Conservation (phyloP, 768 basidiomycete species). For the Boletus edulis region DNA sequence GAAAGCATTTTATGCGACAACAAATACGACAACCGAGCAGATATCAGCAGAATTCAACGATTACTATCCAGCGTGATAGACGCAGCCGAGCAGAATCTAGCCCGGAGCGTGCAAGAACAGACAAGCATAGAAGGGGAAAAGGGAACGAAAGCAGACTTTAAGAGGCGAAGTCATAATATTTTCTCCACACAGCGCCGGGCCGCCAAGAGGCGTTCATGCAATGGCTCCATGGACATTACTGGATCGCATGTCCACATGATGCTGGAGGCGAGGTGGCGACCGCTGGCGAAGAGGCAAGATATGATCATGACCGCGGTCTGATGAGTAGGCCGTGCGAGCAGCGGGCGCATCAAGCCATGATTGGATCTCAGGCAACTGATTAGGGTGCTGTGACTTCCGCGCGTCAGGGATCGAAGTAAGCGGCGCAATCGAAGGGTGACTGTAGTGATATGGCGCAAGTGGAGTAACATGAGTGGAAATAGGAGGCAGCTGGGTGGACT, state of each 20-base stretch:
- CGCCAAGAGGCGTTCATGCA: conserved; percentile 20
- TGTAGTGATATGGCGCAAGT: conserved; percentile 48
- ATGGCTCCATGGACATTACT: conserved; percentile 30
- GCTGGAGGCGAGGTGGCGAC: conserved; percentile 32
- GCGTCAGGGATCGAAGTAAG: conserved; percentile 37
- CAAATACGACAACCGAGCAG: conserved; percentile 19
- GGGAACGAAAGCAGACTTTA: conserved; percentile 11
- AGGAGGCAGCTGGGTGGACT: conserved; percentile 41
- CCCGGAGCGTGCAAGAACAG: conserved; percentile 23
- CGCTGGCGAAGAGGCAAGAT: conserved; percentile 31
- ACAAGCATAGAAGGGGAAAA: conserved; percentile 1
- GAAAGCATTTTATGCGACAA: conserved; percentile 24
- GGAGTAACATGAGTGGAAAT: conserved; percentile 40
- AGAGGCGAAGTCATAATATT: background rate
- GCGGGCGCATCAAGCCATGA: conserved; percentile 43
- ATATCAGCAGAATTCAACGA: conserved; percentile 16
- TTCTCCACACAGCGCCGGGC: conserved; percentile 20
- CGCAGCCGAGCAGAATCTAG: conserved; percentile 16
- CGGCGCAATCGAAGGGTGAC: conserved; percentile 53
- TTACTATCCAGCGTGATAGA: conserved; percentile 13
- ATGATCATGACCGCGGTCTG: conserved; percentile 32
- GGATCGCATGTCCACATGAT: conserved; percentile 33
- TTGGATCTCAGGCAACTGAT: conserved; percentile 46
- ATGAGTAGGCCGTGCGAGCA: conserved; percentile 26
- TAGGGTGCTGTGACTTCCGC: conserved; percentile 32